Evolutionary conservation across 2,329 filamentous ascomycete species (phyloP).

Genomic region (Aspergillus sp.): DNA sequence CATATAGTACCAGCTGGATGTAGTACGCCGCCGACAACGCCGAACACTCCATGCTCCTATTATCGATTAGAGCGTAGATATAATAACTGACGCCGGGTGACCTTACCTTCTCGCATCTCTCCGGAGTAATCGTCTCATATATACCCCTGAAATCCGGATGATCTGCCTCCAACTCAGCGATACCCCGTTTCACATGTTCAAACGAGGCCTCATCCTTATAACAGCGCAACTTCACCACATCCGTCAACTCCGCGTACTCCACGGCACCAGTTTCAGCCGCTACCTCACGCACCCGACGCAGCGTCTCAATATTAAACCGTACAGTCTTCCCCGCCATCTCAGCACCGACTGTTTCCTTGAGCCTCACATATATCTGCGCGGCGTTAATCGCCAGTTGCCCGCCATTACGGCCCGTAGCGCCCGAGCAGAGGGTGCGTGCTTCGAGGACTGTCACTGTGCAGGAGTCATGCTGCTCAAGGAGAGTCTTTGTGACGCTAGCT

Average conservation of each 20-base stretch:
- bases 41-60: constrained; percentile 25
- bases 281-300: constrained; percentile 21
- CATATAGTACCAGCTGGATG: constrained; percentile 32
- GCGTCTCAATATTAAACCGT: constrained; percentile 25
- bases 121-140: accelerated
- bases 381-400: constrained; percentile 30
- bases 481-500: constrained; percentile 23
- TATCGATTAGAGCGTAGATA: not conserved
- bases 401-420: constrained; percentile 36
- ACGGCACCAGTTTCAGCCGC: constrained; percentile 28
- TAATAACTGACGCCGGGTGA: too few relatives aligned
- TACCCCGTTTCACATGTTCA: too few relatives aligned
- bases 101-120: too few relatives aligned
- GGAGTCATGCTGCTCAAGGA: constrained; percentile 13
- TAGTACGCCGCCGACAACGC: constrained; percentile 24
- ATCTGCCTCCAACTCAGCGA: too few relatives aligned
- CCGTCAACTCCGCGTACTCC: constrained; percentile 23
- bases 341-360: constrained; percentile 10
- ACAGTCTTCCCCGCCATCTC: constrained; percentile 23
- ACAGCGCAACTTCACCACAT: constrained; percentile 21
- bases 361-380: constrained; percentile 24
- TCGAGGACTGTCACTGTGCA: constrained; percentile 29
- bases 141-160: too few relatives aligned
- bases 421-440: constrained; percentile 31
- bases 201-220: too few relatives aligned